Percentiles rank a stretch among this genome's conserved stretches.
Evolutionary conservation across 2,329 filamentous ascomycete species (phyloP).

Genomic region (Pestalotiopsis sp.): DNA sequence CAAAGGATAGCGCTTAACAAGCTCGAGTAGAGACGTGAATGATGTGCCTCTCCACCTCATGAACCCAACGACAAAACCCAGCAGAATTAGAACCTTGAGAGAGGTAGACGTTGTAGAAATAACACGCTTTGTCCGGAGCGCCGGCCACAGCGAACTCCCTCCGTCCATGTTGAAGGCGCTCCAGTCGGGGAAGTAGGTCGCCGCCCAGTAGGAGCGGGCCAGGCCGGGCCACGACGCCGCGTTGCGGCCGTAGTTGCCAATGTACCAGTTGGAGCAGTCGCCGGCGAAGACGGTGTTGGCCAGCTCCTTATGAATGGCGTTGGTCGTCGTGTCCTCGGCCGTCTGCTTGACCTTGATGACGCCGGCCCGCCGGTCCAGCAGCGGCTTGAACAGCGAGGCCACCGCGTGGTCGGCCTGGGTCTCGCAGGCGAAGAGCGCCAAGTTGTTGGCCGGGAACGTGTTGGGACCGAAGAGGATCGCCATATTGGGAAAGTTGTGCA

Average conservation of each 20-base stretch:
- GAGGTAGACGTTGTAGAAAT: neutral
- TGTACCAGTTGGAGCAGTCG: constrained; percentile 43
- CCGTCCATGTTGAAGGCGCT: constrained; percentile 14
- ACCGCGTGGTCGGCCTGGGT: constrained; percentile 27
- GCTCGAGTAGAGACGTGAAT: neutral
- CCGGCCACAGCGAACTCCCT: neutral
- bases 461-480: constrained; percentile 29
- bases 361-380: constrained; percentile 29
- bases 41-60: neutral
- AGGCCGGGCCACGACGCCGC: constrained; percentile 36
- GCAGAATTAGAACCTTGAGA: neutral
- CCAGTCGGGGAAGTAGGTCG: constrained; percentile 24
- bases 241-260: constrained; percentile 36
- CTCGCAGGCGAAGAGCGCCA: constrained; percentile 25
- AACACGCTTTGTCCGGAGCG: neutral
- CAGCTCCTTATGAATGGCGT: constrained; percentile 31
- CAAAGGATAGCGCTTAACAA: neutral
- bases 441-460: constrained; percentile 27
- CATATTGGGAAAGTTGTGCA: constrained; percentile 32
- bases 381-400: constrained; percentile 27
- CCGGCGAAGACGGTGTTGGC: constrained; percentile 34
- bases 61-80: neutral
- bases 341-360: constrained; percentile 35
- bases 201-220: constrained; percentile 30
- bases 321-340: constrained; percentile 30